Base-by-base conservation (phyloP, 2,329 filamentous ascomycete species). In the Thermoascus crustaceus region DNA sequence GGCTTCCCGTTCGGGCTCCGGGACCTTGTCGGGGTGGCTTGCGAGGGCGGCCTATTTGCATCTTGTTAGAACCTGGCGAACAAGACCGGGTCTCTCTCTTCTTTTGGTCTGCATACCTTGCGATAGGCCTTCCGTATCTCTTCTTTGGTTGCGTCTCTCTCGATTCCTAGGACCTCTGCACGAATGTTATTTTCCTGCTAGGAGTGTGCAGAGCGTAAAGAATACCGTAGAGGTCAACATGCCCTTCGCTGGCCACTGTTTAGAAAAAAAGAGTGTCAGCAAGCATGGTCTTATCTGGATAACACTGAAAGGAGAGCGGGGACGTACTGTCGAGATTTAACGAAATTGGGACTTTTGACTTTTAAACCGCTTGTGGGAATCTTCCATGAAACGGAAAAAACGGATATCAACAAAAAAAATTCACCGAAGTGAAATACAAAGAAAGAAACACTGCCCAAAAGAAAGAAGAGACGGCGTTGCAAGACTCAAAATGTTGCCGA, bases 121-220 rank as follows among this genome's bases (percentile, higher is more conserved):
- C 89, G 83, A 67, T 95, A 95, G 42, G 88, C 88, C 66, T 94
- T 94, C 63, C 91, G 93, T 65, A 96, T 83, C 53, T 94, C 84
- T 37, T 82, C 76, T 53, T 82, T 80, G 42, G 72, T 79, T 34
- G 88, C 84, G 42, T 68, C 68, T 58, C 73, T 82, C 34, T 80
- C 69, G 50, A 96, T 75, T 40, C 78, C 82, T 43, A 96, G 78
- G 50, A 94, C 72, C 67, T 81, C 88, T 94, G 55, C 38, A 44
- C 39, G 26, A 37, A 20, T 16, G 18, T 4, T 13, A 26, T 13
- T 11, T 34, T 13, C 4, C 23, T 13, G 16, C 14, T 9, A 29
- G 18, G 4, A 10, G 18, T 9, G 3, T 10, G 26, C 14, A 9
- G 7, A 25, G 14, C 34, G 19, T 20, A 27, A 26, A 23, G 46